phyloP scores from a whole-genome alignment of 768 basidiomycete species.

The Clitopilus hobsonii region DNA sequence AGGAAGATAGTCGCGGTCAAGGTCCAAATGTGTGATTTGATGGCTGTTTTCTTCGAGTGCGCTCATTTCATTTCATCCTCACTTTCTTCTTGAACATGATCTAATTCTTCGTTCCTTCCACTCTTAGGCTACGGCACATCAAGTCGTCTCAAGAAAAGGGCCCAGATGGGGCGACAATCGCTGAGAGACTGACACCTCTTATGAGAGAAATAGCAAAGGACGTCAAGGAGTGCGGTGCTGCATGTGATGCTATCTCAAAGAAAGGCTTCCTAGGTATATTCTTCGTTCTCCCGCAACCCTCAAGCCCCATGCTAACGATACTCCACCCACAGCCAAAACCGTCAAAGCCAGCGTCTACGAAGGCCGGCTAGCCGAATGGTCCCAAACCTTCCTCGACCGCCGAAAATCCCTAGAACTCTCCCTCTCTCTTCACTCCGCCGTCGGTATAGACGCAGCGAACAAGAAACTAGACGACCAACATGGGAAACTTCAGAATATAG shows the following conservation, averaged over 20 bases:
- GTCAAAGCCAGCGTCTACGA: constrained; percentile 34
- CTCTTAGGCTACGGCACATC: constrained; percentile 27
- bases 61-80: constrained; percentile 9
- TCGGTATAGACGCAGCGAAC: constrained; percentile 29
- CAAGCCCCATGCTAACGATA: not conserved
- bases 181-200: constrained; percentile 24
- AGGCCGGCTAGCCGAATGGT: constrained; percentile 26
- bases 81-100: not conserved
- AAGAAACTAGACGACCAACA: constrained; percentile 21
- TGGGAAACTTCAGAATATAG: constrained; percentile 14
- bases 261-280: constrained; percentile 33
- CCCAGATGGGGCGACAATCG: constrained; percentile 25
- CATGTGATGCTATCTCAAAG: constrained; percentile 42
- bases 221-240: constrained; percentile 37
- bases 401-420: constrained; percentile 29
- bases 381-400: constrained; percentile 26
- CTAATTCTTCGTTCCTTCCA: too few species aligned
- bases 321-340: constrained; percentile 23
- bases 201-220: constrained; percentile 29
- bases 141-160: constrained; percentile 18
- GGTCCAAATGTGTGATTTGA: constrained; percentile 46
- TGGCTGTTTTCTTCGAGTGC: constrained; percentile 40
- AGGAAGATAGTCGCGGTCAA: constrained; percentile 41
- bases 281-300: not conserved
- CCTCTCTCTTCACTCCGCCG: constrained; percentile 31